Evolutionary conservation across 208 protist species (phyloP).

Genomic region (Crithidia fasciculata): DNA sequence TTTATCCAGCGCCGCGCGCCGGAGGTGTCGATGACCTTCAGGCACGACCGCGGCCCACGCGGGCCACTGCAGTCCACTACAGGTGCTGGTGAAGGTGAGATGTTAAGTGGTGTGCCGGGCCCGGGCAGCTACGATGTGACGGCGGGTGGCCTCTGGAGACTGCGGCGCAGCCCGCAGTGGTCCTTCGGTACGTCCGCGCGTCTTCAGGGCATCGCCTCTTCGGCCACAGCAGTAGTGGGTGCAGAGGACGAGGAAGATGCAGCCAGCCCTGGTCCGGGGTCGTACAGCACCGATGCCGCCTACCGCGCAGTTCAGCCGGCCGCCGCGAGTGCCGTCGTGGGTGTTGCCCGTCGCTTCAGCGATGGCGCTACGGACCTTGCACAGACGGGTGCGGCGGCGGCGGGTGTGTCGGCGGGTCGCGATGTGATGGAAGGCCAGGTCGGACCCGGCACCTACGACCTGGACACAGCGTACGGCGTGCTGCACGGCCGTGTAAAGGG

Average conservation of each 20-base stretch:
- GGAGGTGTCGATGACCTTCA: constrained; percentile 31
- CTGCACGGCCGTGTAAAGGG: constrained; percentile 24
- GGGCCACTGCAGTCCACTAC: constrained; percentile 22
- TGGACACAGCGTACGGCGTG: not conserved
- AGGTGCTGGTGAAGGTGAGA: too few relatives aligned
- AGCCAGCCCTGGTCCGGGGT: constrained; percentile 22
- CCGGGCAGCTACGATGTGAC: constrained; percentile 47
- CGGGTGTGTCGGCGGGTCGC: not conserved
- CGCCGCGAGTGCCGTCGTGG: constrained; percentile 7
- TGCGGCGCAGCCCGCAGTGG: constrained; percentile 32
- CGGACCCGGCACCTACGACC: constrained; percentile 27
- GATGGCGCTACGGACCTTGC: not conserved
- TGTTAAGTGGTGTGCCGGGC: constrained; percentile 24
- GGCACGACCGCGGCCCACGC: constrained; percentile 32
- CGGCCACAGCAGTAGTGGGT: not conserved
- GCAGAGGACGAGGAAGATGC: not conserved
- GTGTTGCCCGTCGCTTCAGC: constrained; percentile 16
- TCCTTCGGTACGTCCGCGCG: constrained; percentile 36
- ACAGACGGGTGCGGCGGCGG: not conserved
- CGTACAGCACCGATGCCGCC: constrained; percentile 27
- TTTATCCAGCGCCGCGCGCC: constrained; percentile 22
- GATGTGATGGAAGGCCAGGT: not conserved
- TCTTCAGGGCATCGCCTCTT: not conserved
- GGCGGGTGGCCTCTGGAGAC: constrained; percentile 6
- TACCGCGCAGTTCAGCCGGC: constrained; percentile 17